Conservation (phyloP, 2,329 filamentous ascomycete genomes). For the Hyphodiscus sp. region DNA sequence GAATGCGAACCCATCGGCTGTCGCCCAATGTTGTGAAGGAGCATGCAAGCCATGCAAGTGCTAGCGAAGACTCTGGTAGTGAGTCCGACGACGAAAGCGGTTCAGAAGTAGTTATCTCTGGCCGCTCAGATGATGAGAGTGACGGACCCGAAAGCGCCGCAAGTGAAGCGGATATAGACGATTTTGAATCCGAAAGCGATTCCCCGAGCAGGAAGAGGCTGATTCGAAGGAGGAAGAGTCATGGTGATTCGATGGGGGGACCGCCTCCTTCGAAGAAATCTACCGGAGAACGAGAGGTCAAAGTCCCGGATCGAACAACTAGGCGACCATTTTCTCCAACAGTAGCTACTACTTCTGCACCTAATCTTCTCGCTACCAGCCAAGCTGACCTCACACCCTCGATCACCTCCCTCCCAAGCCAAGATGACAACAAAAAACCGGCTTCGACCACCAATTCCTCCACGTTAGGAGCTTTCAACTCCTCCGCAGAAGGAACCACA, state of each 20-base stretch:
- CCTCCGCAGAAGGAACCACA: background rate
- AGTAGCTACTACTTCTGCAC: background rate
- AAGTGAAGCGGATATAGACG: conserved; percentile 37
- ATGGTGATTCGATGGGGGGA: conserved; percentile 34
- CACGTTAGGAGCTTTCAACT: conserved; percentile 11
- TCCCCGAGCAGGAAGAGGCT: conserved; percentile 9
- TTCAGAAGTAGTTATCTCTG: conserved; percentile 33
- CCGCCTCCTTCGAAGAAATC: conserved; percentile 29
- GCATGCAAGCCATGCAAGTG: conserved; percentile 38
- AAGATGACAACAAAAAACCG: conserved; percentile 6
- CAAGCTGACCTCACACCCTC: background rate
- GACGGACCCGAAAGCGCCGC: conserved; percentile 33
- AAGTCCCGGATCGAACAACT: conserved; percentile 17
- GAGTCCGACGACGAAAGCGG: conserved; percentile 35
- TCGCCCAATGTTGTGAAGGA: conserved; percentile 31
- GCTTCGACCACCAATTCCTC: conserved; percentile 13
- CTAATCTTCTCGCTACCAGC: background rate
- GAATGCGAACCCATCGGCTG: conserved; percentile 70
- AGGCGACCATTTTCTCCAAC: background rate
- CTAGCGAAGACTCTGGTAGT: conserved; percentile 36
- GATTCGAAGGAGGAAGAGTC: conserved; percentile 33
- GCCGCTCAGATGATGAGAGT: conserved; percentile 23
- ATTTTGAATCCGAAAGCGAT: conserved; percentile 29
- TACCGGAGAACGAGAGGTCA: conserved; percentile 24
- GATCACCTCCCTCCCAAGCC: background rate